Evolutionary conservation across 257 asterid species (phyloP), one percentile per base, ranked within the genome.

Genomic region (Nicotiana sylvestris): DNA sequence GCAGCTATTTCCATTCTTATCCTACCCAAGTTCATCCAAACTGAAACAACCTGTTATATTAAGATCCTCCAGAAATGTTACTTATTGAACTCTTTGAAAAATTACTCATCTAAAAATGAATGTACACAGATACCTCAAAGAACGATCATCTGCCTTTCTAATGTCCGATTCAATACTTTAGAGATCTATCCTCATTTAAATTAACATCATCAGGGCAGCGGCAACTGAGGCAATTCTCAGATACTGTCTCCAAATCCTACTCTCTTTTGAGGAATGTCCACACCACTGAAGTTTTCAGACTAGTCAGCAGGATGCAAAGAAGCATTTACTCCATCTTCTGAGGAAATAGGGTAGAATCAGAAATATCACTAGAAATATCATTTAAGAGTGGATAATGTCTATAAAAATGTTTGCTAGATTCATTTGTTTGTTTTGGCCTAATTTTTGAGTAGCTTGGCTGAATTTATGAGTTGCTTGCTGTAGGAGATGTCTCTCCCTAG

Each of bases 401-500:
- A 13, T 49, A 51, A 9, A 17, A 74, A 27, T 72, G 64, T 76
- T 7, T 15, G 27, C 80, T 51, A 27, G 25, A 29, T 65, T 43
- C 12, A 1, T 74, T 72, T 17, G 15, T 37, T 9, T 69, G 15
- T 69, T 66, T 43, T 49, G 82, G 43, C 82, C 27, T 88, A 58
- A 80, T 82, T 66, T 15, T 49, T 80, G 77, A 83, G 62, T 58
- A 58, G 65, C 25, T 58, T 58, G 4, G 10, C 65, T 18, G 65
- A 58, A 18, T 21, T 51, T 76, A 27, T 15, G 64, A 8, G 64
- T 16, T 84, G 78, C 82, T 76, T 13, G 82, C 62, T 88, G 66
- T 87, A 96, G 98, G 99, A 96, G 88, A 87, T 74, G 46, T 39
- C 97, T 60, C 90, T 93, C 77, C 98, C 99, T 1, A 91, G 90